Conservation (phyloP, 2,329 filamentous ascomycete species). For the Fusarium nanum region DNA sequence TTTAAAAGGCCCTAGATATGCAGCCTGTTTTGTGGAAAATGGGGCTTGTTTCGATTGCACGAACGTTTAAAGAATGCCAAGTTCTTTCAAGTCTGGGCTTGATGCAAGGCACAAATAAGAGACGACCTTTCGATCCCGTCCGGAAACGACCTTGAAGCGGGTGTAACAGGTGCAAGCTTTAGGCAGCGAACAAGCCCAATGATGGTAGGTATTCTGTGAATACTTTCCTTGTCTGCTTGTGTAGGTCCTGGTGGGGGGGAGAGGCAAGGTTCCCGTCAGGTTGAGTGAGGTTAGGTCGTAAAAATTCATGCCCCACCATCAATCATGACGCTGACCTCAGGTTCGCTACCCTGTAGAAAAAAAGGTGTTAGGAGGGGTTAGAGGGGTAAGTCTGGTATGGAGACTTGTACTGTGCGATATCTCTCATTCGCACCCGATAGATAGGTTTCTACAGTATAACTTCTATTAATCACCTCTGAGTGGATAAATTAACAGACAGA, state of each 20-base stretch:
- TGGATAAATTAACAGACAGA: neutral
- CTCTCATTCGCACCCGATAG: neutral
- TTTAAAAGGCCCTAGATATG: constrained; percentile 40
- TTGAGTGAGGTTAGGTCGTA: constrained; percentile 45
- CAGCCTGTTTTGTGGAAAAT: constrained; percentile 34
- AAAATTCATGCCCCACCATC: constrained; percentile 57
- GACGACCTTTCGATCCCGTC: constrained; percentile 3
- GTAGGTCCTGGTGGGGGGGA: constrained; percentile 42
- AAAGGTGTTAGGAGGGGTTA: constrained; percentile 27
- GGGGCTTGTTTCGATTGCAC: constrained; percentile 22
- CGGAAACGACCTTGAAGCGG: constrained; percentile 2
- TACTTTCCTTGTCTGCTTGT: constrained; percentile 22
- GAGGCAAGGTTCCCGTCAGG: constrained; percentile 23
- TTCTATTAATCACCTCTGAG: neutral
- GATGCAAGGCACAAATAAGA: constrained; percentile 1
- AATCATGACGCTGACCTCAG: constrained; percentile 48
- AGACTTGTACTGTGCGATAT: constrained; percentile 16
- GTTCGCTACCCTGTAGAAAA: constrained; percentile 6
- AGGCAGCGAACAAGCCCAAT: constrained; percentile 45
- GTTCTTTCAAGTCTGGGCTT: constrained; percentile 6
- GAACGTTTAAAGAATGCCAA: constrained; percentile 7
- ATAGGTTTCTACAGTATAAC: neutral
- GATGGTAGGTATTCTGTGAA: constrained; percentile 40
- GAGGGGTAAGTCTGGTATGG: constrained; percentile 36
- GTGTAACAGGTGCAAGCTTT: constrained; percentile 20